phyloP scores from a whole-genome alignment of 768 basidiomycete species.

The Suillus plorans region DNA sequence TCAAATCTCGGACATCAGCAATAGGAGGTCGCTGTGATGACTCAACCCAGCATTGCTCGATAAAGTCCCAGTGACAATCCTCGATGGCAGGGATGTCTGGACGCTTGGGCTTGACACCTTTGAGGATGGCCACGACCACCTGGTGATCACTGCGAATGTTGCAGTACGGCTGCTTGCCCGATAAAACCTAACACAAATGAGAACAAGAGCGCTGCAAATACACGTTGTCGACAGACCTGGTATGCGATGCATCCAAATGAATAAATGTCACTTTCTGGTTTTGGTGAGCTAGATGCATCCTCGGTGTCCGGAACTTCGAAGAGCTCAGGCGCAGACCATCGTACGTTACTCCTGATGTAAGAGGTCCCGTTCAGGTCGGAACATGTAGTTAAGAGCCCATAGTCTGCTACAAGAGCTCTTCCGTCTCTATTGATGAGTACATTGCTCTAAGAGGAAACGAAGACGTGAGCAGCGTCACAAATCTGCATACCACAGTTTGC shows the following conservation, averaged over 20 bases:
- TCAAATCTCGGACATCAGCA: neutral
- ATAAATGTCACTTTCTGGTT: constrained; percentile 8
- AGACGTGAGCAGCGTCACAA: neutral
- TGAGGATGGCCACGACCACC: constrained; percentile 14
- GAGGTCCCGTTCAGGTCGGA: neutral
- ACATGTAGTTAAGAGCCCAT: neutral
- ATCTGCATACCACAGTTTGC: neutral
- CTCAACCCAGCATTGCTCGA: constrained; percentile 38
- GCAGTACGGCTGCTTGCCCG: neutral
- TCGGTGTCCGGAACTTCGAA: constrained; percentile 20
- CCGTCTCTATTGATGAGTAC: neutral
- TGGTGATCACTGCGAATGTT: constrained; percentile 4
- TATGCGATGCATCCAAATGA: constrained; percentile 23
- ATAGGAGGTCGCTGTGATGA: neutral
- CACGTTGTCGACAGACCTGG: constrained; percentile 15
- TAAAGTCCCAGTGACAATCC: constrained; percentile 41
- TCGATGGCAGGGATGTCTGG: constrained; percentile 36
- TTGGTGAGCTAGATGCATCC: neutral
- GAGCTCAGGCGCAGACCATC: constrained; percentile 32
- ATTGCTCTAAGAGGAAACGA: neutral
- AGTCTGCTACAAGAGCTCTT: neutral
- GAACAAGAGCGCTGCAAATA: neutral
- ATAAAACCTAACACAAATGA: constrained; percentile 2
- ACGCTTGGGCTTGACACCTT: neutral
- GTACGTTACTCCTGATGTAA: constrained; percentile 22